Conservation (phyloP, 2,329 filamentous ascomycete genomes). For the Calcarisporium arbuscula region DNA sequence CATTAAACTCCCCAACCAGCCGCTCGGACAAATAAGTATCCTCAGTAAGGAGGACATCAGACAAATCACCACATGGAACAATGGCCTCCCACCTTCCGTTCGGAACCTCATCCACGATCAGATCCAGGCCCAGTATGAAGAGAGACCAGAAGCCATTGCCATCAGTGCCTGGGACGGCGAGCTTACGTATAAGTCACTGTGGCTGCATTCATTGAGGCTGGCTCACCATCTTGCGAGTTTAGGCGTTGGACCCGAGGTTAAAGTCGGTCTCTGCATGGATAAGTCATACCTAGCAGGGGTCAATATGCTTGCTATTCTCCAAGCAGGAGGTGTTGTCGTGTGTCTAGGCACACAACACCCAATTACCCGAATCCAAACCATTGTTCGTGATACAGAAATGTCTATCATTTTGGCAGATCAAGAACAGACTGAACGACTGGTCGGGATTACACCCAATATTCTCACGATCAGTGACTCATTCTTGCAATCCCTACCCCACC, state of each 20-base stretch:
- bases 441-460: too few species aligned
- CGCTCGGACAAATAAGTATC: too few species aligned
- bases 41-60: too few species aligned
- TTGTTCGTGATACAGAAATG: background rate
- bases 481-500: constrained; percentile 6
- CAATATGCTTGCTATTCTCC: constrained; percentile 2
- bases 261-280: background rate
- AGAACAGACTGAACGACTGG: background rate
- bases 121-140: constrained; percentile 1
- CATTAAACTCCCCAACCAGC: too few species aligned
- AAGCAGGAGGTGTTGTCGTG: constrained; percentile 1
- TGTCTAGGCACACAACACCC: constrained; percentile 1
- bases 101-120: constrained; percentile 5
- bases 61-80: too few species aligned
- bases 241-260: constrained; percentile 1
- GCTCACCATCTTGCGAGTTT: background rate
- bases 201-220: background rate
- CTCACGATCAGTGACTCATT: constrained; percentile 8
- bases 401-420: background rate
- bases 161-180: constrained; percentile 1
- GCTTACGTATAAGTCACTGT: background rate
- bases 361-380: constrained; percentile 1
- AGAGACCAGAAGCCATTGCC: constrained; percentile 1
- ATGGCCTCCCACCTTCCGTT: too few species aligned
- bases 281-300: constrained; percentile 1